phyloP scores from a whole-genome alignment of 2,329 filamentous ascomycete genomes.

The Trichoderma semiorbis region DNA sequence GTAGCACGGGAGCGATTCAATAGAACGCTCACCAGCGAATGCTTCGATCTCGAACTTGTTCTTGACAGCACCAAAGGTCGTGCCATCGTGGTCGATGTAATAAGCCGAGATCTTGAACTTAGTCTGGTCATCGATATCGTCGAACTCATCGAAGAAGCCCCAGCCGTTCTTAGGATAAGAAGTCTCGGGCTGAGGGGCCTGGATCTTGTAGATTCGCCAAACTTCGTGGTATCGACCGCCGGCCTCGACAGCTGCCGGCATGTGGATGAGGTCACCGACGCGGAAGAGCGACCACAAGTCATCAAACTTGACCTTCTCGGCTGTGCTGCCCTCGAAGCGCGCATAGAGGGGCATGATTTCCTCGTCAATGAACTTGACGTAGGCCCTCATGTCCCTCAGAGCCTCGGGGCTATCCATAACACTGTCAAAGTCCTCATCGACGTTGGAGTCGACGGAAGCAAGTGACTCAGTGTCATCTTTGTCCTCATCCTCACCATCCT shows the following conservation, averaged over 20 bases:
- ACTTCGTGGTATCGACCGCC: conserved; percentile 38
- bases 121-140: conserved; percentile 31
- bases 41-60: conserved; percentile 36
- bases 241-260: conserved; percentile 34
- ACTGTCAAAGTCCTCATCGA: conserved; percentile 33
- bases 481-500: conserved; percentile 22
- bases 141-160: conserved; percentile 37
- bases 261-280: conserved; percentile 39
- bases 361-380: conserved; percentile 42
- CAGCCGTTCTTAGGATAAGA: conserved; percentile 31
- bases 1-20: conserved; percentile 37
- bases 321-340: conserved; percentile 26
- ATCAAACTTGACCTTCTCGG: conserved; percentile 36
- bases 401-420: conserved; percentile 40
- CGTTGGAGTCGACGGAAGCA: conserved; percentile 36
- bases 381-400: conserved; percentile 40
- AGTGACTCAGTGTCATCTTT: conserved; percentile 33
- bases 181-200: conserved; percentile 31
- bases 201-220: conserved; percentile 37
- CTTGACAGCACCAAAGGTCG: conserved; percentile 36
- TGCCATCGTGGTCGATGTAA: conserved; percentile 43
- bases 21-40: conserved; percentile 38
- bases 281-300: conserved; percentile 44
- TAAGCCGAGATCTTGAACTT: conserved; percentile 38
- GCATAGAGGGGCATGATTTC: conserved; percentile 38